Percentiles rank a stretch among this genome's conserved stretches.
phyloP scores from a whole-genome alignment of 73 alveolate genomes.

The Tetrahymena borealis region DNA sequence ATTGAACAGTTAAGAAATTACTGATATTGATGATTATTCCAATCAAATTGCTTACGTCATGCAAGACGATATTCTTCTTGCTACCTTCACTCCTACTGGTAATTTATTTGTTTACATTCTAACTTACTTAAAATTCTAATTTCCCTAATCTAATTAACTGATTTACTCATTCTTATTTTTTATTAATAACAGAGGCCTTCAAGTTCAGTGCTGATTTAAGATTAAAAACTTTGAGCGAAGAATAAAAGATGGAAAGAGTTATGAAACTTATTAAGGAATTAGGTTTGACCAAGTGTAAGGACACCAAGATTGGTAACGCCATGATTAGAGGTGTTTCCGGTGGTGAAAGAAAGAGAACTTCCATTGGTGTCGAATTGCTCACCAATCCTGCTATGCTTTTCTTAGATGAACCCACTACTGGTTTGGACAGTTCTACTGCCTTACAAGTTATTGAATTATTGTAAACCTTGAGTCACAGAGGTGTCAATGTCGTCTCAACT shows the following conservation, averaged over 20 bases:
- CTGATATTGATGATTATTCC: constrained; percentile 33
- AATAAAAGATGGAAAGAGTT: constrained; percentile 52
- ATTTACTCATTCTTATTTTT: neutral
- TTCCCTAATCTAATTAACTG: neutral
- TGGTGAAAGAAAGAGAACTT: constrained; percentile 80
- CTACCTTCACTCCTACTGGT: constrained; percentile 54
- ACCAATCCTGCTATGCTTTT: constrained; percentile 76
- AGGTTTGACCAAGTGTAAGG: constrained; percentile 64
- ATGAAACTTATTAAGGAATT: constrained; percentile 56
- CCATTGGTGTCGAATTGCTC: constrained; percentile 77
- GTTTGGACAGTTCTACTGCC: constrained; percentile 79
- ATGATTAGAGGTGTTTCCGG: constrained; percentile 74
- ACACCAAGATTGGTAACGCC: constrained; percentile 70
- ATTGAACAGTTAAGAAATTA: constrained; percentile 23
- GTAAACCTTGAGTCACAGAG: constrained; percentile 46
- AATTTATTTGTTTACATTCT: neutral
- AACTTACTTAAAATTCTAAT: neutral
- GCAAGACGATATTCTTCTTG: constrained; percentile 52
- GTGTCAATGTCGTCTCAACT: constrained; percentile 69
- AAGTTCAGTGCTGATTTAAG: constrained; percentile 56
- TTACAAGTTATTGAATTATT: constrained; percentile 51
- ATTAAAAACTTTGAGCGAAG: constrained; percentile 17
- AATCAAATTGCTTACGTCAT: constrained; percentile 45
- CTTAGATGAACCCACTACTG: constrained; percentile 86
- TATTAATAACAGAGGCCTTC: constrained; percentile 35